Evolutionary conservation across 2,329 filamentous ascomycete genomes (phyloP), one percentile per base, ranked within the genome.

Genomic region (Beauveria asiatica): DNA sequence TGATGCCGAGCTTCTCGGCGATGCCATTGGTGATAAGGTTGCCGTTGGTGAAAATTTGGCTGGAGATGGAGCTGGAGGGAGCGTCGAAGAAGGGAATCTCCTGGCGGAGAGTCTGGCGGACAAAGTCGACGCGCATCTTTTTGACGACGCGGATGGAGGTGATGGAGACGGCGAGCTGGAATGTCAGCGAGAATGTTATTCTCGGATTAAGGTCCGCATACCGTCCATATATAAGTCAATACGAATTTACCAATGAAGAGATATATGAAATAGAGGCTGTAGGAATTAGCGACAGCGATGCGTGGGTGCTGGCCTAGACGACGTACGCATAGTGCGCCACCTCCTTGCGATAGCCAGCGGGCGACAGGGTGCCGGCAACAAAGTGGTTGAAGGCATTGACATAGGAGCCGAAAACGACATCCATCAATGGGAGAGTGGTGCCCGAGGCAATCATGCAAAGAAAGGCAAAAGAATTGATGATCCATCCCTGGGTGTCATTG

Each of bases 311-410:
- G n/a, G 17, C 11, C 62, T 50, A 52, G 11, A 50, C 5, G 48
- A 72, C 75, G 52, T 70, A 74, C 74, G 73, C 72, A 61, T 73
- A 77, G 56, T 74, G 70, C 62, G 77, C 77, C 46, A 85, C 75
- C n/a, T 77, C 68, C 2, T 71, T 65, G 55, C 78, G 76, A 66
- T 85, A 86, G 8, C 76, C 68, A 1, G 72, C 73, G 21, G 78
- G 73, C 2, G 75, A 73, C 9, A 76, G 65, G 25, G 69, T 53
- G 16, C 77, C 77, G 0, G 72, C 71, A 60, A 80, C 81, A 67
- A 85, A 87, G n/a, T 73, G 70, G 57, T 78, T 82, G 65, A 86
- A 85, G 9, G 77, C 73, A 8, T 80, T 80, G 50, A 84, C 77
- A 39, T 80, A 76, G 42, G 71, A 70, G 64, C 82, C 82, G 67